Base-by-base conservation (phyloP, 805 yeast species). In the Yamadazyma takamatsuzukensis region DNA sequence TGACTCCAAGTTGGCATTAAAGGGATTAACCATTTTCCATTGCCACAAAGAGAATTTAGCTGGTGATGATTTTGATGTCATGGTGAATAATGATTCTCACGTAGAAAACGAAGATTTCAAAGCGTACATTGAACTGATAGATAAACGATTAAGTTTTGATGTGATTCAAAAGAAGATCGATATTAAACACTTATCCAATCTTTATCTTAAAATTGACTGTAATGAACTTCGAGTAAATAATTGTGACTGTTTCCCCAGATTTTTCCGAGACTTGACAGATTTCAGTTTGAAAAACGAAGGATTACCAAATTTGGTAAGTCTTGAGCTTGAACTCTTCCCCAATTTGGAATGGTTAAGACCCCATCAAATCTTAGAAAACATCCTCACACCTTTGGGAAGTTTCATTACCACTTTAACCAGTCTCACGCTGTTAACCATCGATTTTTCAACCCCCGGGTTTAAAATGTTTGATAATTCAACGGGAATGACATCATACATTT, bases 261-360 rank as follows among this genome's bases (percentile, higher is more conserved):
- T 61, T 34, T 56, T 56, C 37, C 37, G 47, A 7, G 53, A 57
- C 30, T 48, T 59, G 5, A 34, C 59, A 2, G 15, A 27, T 6
- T 57, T 32, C 33, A 47, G 57, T 9, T 30, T 18, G 6, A 15
- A 33, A 2, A 33, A 59, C 37, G 37, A 36, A 18, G 64, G 64
- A 2, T 41, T 60, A 30, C 65, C 64, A 6, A 57, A 56, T 32
- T 39, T 61, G 24, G 32, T 19, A 4, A 47, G 49, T 29, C 53
- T 61, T 32, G 59, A 54, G 37, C 31, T 59, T 25, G 64, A 54
- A 33, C 44, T 54, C 19, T 54, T 47, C 34, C 65, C 63, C 12
- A 55, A 52, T 31, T 30, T 47, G 17, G 65, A 59, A 30, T 61
- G 67, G 67, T 37, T 56, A 25, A 39, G 63, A 15, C 64, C 68